Conservation (phyloP, 495 filamentous ascomycete species). For the Aspergillus olivimuriae region DNA sequence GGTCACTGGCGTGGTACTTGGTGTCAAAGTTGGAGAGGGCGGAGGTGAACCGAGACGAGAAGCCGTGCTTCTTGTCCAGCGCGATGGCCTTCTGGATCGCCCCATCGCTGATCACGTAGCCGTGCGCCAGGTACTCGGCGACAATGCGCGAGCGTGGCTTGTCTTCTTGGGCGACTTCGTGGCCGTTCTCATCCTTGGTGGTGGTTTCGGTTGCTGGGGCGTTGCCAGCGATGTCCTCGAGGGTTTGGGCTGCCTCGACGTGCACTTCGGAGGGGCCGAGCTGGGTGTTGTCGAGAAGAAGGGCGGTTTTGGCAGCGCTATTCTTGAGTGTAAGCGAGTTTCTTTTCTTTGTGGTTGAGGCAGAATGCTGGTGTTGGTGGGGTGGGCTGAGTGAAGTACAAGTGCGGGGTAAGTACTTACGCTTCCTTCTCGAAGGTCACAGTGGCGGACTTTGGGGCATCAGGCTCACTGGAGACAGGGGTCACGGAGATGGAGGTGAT, state of each 20-base stretch:
- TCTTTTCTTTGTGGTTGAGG: not conserved
- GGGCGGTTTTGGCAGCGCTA: constrained; percentile 85
- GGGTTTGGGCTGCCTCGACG: constrained; percentile 60
- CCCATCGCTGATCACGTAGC: constrained; percentile 81
- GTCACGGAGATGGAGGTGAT: constrained; percentile 76
- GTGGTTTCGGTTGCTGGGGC: constrained; percentile 40
- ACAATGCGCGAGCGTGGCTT: constrained; percentile 90
- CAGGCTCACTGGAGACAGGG: constrained; percentile 49
- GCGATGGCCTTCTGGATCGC: constrained; percentile 78
- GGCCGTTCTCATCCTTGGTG: constrained; percentile 44
- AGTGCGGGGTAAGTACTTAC: constrained; percentile 38
- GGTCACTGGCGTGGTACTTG: constrained; percentile 74
- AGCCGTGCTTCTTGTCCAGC: constrained; percentile 85
- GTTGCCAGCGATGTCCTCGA: constrained; percentile 56
- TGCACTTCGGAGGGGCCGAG: constrained; percentile 75
- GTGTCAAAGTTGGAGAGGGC: constrained; percentile 71
- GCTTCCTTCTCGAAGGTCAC: constrained; percentile 96
- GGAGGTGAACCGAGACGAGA: constrained; percentile 67
- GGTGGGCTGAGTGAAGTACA: not conserved
- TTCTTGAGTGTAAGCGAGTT: constrained; percentile 1
- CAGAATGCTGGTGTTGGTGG: not conserved
- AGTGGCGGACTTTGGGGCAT: constrained; percentile 67
- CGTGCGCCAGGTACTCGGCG: constrained; percentile 92
- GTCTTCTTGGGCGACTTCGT: constrained; percentile 83
- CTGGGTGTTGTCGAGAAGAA: constrained; percentile 92